phyloP scores from a whole-genome alignment of 202 grass and related monocot genomes.

The Schoenoplectus triqueter region DNA sequence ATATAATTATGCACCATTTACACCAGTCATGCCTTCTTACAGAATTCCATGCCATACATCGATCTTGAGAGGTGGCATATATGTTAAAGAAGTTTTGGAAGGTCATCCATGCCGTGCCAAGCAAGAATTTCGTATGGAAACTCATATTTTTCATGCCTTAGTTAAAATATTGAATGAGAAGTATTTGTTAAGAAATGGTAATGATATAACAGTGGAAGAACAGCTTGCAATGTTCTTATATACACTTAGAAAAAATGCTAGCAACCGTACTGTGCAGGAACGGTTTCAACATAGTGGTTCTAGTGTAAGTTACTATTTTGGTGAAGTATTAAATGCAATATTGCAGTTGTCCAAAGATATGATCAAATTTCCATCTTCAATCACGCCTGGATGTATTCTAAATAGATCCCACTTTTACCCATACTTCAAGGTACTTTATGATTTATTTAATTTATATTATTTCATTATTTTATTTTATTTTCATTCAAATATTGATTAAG shows the following conservation, averaged over 20 bases:
- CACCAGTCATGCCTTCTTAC: neutral
- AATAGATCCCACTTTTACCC: neutral
- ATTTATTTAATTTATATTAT: neutral
- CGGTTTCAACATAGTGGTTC: neutral
- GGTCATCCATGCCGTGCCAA: neutral
- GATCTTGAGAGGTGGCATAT: neutral
- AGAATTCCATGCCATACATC: neutral
- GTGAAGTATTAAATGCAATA: neutral
- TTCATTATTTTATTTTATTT: neutral
- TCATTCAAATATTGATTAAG: neutral
- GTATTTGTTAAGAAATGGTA: neutral
- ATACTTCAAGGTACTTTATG: neutral
- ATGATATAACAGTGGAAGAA: neutral
- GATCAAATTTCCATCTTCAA: neutral
- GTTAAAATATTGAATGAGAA: neutral
- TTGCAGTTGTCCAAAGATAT: neutral
- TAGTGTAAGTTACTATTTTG: neutral
- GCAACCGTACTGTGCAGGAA: neutral
- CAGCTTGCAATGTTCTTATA: neutral
- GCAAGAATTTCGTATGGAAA: neutral
- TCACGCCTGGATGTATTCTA: neutral
- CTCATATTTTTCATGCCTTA: neutral
- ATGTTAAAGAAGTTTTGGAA: neutral
- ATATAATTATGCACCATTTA: neutral
- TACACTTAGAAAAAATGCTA: neutral